These are phyloP conservation scores for Ophiosphaerella herpotricha DNA, from an alignment of 2,329 filamentous ascomycete species.

Conservation along the genomic window DNA sequence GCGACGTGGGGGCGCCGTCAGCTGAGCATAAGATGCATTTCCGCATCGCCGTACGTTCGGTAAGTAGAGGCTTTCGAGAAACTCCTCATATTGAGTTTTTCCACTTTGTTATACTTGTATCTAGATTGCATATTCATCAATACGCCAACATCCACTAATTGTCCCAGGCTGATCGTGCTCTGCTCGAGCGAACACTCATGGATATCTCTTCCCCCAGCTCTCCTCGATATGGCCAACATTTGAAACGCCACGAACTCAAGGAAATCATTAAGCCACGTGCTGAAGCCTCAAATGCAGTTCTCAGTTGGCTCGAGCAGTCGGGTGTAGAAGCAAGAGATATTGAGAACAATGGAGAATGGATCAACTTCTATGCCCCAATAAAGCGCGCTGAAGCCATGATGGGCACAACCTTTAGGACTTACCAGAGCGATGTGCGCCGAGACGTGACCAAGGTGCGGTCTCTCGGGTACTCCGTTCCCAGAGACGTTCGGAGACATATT, in stretches of 20 bases:
- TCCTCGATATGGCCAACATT: slow-evolving; percentile 63
- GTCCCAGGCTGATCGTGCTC: slow-evolving; percentile 53
- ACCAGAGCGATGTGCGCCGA: slow-evolving; percentile 53
- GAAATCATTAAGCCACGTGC: slow-evolving; percentile 58
- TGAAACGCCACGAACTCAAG: slow-evolving; percentile 65
- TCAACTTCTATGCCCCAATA: slow-evolving; percentile 61
- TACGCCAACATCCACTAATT: slow-evolving; percentile 16
- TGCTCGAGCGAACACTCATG: slow-evolving; percentile 63
- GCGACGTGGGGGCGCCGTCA: slow-evolving; percentile 38
- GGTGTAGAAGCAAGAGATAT: slow-evolving; percentile 54
- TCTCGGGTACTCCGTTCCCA: slow-evolving; percentile 65
- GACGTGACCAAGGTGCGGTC: slow-evolving; percentile 57
- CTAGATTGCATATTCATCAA: not conserved
- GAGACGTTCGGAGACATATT: slow-evolving; percentile 58
- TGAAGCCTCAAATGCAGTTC: slow-evolving; percentile 55
- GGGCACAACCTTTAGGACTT: slow-evolving; percentile 62
- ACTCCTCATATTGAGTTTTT: no score
- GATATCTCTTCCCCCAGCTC: slow-evolving; percentile 66
- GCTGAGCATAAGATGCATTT: slow-evolving; percentile 41
- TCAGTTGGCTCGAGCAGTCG: slow-evolving; percentile 60
- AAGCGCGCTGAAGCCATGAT: slow-evolving; percentile 60
- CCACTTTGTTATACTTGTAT: not conserved
- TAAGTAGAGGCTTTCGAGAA: slow-evolving; percentile 19
- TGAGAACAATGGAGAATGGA: slow-evolving; percentile 62
- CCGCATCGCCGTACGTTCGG: slow-evolving; percentile 47